phyloP scores from a whole-genome alignment of 2,329 filamentous ascomycete species.

The Nemania serpens region DNA sequence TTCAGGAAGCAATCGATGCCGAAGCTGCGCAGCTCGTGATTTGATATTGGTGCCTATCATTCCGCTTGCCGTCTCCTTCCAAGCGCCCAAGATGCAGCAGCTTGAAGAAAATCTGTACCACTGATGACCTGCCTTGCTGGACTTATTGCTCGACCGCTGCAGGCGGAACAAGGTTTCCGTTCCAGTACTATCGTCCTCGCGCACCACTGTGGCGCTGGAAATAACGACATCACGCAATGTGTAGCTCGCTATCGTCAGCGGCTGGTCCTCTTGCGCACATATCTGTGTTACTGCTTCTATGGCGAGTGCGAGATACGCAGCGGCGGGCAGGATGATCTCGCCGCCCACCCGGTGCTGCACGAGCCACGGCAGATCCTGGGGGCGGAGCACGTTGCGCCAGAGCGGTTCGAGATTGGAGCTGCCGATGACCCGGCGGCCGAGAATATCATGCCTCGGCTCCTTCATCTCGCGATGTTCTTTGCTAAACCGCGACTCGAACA shows the following conservation, averaged over 20 bases:
- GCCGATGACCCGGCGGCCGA: not conserved
- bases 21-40: too few relatives aligned
- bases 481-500: conserved; percentile 12
- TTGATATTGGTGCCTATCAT: too few relatives aligned
- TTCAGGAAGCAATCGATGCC: too few relatives aligned
- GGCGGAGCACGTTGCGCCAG: conserved; percentile 19
- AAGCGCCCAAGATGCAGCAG: too few relatives aligned
- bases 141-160: not conserved
- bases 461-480: conserved; percentile 1
- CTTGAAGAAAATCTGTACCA: conserved; percentile 8
- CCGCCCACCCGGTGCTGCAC: conserved; percentile 6
- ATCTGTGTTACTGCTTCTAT: conserved; percentile 11
- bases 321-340: conserved; percentile 9
- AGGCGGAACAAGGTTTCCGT: conserved; percentile 24
- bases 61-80: too few relatives aligned
- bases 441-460: conserved; percentile 10
- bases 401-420: not conserved
- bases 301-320: conserved; percentile 12
- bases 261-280: not conserved
- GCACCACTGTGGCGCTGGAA: conserved; percentile 30
- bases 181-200: conserved; percentile 27
- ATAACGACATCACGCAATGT: conserved; percentile 31
- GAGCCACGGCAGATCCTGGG: conserved; percentile 19
- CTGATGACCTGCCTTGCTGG: not conserved
- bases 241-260: not conserved